These are phyloP conservation scores for Septoria petroselini DNA, from an alignment of 2,329 filamentous ascomycete species.

Conservation along the genomic window DNA sequence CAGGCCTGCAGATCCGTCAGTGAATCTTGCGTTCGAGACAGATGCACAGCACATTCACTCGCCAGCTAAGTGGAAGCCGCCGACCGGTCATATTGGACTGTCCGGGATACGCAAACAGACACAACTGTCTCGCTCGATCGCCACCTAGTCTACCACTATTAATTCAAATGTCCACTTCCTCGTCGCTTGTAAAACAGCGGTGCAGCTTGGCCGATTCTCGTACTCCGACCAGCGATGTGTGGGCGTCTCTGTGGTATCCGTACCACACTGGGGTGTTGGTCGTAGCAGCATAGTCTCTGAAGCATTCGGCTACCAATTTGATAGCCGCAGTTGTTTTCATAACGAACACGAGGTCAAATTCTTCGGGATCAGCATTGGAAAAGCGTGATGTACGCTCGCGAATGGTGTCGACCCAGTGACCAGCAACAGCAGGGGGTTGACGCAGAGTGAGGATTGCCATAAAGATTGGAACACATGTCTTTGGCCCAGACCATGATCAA, in stretches of 20 bases:
- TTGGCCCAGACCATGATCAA: conserved; percentile 55
- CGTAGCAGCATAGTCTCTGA: conserved; percentile 54
- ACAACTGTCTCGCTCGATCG: conserved; percentile 36
- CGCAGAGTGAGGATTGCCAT: conserved; percentile 67
- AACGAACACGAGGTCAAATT: conserved; percentile 62
- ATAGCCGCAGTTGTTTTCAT: conserved; percentile 61
- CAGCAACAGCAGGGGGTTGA: conserved; percentile 58
- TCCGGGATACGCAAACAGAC: conserved; percentile 40
- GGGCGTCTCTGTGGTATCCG: conserved; percentile 59
- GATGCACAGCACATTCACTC: conserved; percentile 12
- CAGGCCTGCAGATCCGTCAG: conserved; percentile 33
- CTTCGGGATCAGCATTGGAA: conserved; percentile 56
- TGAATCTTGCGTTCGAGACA: background rate
- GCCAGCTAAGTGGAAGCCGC: conserved; percentile 39
- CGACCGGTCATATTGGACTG: conserved; percentile 43
- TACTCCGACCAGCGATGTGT: conserved; percentile 55
- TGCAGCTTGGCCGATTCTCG: conserved; percentile 38
- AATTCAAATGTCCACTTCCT: conserved; percentile 44
- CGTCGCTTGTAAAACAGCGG: conserved; percentile 42
- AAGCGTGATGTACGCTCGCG: conserved; percentile 55
- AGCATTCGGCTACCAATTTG: conserved; percentile 59
- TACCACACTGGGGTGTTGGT: conserved; percentile 52
- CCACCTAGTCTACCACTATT: conserved; percentile 40
- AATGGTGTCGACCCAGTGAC: conserved; percentile 56
- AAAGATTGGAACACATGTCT: conserved; percentile 57